Conservation (phyloP, 2,329 filamentous ascomycete species). For the Huntiella abstrusa region DNA sequence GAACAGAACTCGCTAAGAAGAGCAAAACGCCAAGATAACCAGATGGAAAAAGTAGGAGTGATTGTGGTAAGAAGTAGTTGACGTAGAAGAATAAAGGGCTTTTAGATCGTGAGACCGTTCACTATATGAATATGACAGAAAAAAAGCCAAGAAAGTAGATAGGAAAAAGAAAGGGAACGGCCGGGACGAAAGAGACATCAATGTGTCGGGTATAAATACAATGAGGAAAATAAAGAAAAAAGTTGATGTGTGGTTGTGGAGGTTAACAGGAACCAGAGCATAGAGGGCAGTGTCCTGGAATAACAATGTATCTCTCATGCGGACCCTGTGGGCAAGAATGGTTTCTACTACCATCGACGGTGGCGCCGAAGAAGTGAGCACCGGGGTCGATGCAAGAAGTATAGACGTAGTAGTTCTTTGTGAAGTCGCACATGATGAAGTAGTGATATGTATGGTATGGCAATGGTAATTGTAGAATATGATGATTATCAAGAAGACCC, state of each 20-base stretch:
- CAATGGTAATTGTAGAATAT: neutral
- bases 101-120: no score
- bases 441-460: neutral
- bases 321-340: conserved; percentile 42
- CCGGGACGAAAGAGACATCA: no score
- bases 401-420: conserved; percentile 63
- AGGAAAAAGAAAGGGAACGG: no score
- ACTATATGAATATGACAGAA: no score
- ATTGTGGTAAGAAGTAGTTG: no score
- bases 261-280: conserved; percentile 20
- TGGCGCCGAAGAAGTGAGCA: conserved; percentile 51
- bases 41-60: neutral
- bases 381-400: conserved; percentile 49
- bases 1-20: neutral
- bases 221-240: neutral
- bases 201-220: no score
- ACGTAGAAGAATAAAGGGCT: no score
- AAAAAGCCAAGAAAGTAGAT: no score
- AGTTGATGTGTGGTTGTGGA: neutral
- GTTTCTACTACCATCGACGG: conserved; percentile 44
- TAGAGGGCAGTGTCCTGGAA: conserved; percentile 39
- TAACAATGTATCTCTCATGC: conserved; percentile 56
- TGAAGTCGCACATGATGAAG: conserved; percentile 40
- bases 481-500: neutral
- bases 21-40: neutral